Evolutionary conservation across 306 rosid genomes (phyloP).

Genomic region (Castanopsis chinensis): DNA sequence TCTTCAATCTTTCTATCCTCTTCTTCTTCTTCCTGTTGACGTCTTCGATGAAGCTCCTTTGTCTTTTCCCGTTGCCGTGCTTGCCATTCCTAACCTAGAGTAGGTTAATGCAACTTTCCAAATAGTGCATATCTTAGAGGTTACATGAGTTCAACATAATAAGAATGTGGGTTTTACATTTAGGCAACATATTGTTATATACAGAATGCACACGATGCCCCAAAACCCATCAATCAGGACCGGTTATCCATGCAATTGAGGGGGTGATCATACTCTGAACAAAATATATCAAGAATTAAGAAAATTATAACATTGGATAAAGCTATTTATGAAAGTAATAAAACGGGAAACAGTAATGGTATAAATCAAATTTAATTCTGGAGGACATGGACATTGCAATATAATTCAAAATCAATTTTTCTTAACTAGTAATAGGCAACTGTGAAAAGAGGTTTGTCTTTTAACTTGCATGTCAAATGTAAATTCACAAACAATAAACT

Average conservation of each 20-base stretch:
- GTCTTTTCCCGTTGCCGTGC: conserved; percentile 68
- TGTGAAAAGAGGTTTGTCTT: neutral
- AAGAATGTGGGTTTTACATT: neutral
- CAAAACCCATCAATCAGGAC: neutral
- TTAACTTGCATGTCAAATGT: neutral
- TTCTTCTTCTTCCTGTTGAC: conserved; percentile 73
- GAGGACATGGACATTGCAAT: neutral
- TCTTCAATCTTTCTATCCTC: conserved; percentile 78
- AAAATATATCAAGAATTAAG: neutral
- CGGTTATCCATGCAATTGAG: neutral
- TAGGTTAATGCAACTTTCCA: conserved; percentile 37
- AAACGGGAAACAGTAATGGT: neutral
- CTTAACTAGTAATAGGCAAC: neutral
- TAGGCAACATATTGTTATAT: neutral
- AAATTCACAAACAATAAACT: neutral
- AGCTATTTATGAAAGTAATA: neutral
- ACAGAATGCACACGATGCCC: neutral
- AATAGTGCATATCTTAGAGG: conserved; percentile 6
- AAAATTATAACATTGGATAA: neutral
- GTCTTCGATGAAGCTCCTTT: conserved; percentile 53
- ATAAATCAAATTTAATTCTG: neutral
- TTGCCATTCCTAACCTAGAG: conserved; percentile 84
- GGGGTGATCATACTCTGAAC: neutral
- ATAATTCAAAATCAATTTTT: neutral
- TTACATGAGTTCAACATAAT: neutral